Base-by-base conservation (phyloP, 164 flowering plant genomes). In the Chimonanthus salicifolius region DNA sequence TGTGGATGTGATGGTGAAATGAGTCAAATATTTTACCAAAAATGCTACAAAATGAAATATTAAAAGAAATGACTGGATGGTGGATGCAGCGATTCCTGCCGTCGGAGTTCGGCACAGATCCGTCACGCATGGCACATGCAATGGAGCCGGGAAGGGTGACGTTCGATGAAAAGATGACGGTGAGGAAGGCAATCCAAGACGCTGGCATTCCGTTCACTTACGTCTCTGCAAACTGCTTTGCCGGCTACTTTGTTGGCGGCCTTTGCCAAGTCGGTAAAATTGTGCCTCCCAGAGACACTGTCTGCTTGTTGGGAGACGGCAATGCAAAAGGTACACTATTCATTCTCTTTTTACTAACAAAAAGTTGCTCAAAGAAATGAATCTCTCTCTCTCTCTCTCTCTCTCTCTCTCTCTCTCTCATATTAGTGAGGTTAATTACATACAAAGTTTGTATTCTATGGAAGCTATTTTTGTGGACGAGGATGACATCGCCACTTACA, bases 401-500 rank as follows among this genome's bases (percentile, higher is more conserved):
- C n/a, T n/a, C n/a, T n/a, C n/a, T 21, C n/a, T n/a, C n/a, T n/a
- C n/a, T n/a, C n/a, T 33, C 33, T 33, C 0, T 33, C 33, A 33
- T 33, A 33, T 33, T 33, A 33, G 33, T 33, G 33, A 33, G 1
- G 33, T 0, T 33, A 33, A 33, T 33, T 33, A 33, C 33, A 13
- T 54, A 10, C 16, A 15, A 46, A 44, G 47, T 66, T 71, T 49
- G 47, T 18, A 11, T 21, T 50, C 72, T 13, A 43, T 13, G 13
- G 50, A 87, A 88, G 95, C 83, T 9, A 79, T 88, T 43, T 88
- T 64, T 74, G 77, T 89, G 20, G 91, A 84, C 20, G 94, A 88
- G 77, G 88, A 87, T 75, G 94, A 89, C 68, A 78, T 91, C 15
- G 92, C 89, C 0, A 84, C 78, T 60, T 91, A 88, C 76, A 81